Base-by-base conservation (phyloP, 139 green algal species). In the Chlamydomonas schloesseri region DNA sequence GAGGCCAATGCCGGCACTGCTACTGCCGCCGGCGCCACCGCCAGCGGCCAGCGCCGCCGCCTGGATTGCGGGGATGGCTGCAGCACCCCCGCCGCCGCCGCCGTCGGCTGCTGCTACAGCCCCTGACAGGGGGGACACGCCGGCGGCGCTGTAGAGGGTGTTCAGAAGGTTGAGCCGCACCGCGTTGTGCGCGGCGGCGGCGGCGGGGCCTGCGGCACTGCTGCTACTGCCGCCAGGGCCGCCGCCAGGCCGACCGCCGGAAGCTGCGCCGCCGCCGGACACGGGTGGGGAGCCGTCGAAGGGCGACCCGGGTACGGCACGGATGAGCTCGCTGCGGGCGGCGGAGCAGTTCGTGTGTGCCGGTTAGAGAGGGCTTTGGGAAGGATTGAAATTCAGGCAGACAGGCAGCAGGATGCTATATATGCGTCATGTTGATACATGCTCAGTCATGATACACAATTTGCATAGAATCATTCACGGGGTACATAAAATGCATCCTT, bases 21-120 rank as follows among this genome's bases (percentile, higher is more conserved):
- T 50, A 50, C 75, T 36, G 75, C 75, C 36, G 75, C 58, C 75
- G 37, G 57, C 75, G 33, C 33, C 65, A n/a, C n/a, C 75, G 50
- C 50, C 29, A 33, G 10, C 34, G 29, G 60, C 60, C 53, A 47
- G 57, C 75, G 23, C 13, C 26, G 34, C 1, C 0, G 15, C n/a
- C 58, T n/a, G 42, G 42, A 50, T 50, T 5, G 42, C 42, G 8
- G 42, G 42, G 42, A 50, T 50, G 42, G 42, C 42, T 50, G 42
- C 8, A 50, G 42, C 34, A 69, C 47, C 47, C 36, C 60, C 58
- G 28, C 76, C 60, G 36, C 60, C 76, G 4, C 10, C 50, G 18
- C 20, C 53, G 0, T 1, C 55, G 29, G 0, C 55, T 42, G 73
- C 50, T 69, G 55, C 74, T 47, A n/a, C 3, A 23, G 14, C n/a